Evolutionary conservation across 768 basidiomycete genomes (phyloP).

Genomic region (Russula foetens): DNA sequence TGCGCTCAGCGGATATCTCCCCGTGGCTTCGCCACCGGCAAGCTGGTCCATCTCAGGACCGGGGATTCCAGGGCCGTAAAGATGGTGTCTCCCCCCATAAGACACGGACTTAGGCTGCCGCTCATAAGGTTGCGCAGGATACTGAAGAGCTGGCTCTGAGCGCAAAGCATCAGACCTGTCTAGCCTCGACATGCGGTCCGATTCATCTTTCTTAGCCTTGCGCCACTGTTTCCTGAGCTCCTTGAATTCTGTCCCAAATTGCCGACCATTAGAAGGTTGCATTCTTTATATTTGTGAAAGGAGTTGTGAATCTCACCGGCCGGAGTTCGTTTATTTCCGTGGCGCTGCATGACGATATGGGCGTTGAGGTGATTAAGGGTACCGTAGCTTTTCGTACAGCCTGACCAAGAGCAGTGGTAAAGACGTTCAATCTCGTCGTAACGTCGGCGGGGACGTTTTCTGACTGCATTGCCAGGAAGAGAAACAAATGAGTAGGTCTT

Average conservation of each 20-base stretch:
- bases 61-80: constrained; percentile 14
- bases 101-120: not conserved
- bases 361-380: constrained; percentile 97
- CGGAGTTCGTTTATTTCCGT: constrained; percentile 84
- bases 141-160: not conserved
- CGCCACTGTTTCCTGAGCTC: constrained; percentile 96
- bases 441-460: constrained; percentile 75
- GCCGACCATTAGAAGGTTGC: constrained; percentile 15
- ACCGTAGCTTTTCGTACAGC: constrained; percentile 76
- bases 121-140: constrained; percentile 5
- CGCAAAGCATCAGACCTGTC: constrained; percentile 8
- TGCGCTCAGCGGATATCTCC: not conserved
- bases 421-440: constrained; percentile 95
- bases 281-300: not conserved
- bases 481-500: constrained; percentile 82
- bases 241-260: constrained; percentile 76
- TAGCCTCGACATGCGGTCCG: constrained; percentile 8
- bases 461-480: constrained; percentile 71
- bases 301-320: constrained; percentile 51
- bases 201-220: constrained; percentile 76
- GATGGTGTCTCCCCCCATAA: constrained; percentile 3
- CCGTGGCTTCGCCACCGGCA: not conserved
- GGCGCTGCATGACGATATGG: constrained; percentile 97
- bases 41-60: constrained; percentile 11
- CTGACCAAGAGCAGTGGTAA: constrained; percentile 65